A percentile compares a stretch with the other conserved stretches of the same genome.
phyloP scores from a whole-genome alignment of 192 early-diverging fungal species.

The Backusella liffmaniae region DNA sequence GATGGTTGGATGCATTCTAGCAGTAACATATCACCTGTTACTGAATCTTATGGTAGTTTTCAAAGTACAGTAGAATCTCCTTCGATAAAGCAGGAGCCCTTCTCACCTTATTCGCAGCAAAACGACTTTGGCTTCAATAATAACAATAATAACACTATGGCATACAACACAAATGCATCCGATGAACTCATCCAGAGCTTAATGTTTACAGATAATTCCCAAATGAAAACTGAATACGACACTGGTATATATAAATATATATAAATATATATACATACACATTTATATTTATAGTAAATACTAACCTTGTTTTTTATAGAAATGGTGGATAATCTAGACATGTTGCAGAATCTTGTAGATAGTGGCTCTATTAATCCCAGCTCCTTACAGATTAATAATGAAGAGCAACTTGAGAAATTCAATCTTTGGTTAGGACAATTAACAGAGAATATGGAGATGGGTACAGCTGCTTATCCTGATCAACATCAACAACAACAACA shows the following conservation, averaged over 20 bases:
- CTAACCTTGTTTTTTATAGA: neutral
- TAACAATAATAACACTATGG: neutral
- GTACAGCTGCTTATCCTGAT: neutral
- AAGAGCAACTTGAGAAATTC: slow-evolving; percentile 9
- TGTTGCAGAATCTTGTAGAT: slow-evolving; percentile 21
- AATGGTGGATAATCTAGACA: slow-evolving; percentile 18
- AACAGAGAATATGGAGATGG: slow-evolving; percentile 11
- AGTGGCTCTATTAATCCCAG: slow-evolving; percentile 1
- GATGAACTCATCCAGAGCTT: neutral
- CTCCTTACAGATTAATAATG: slow-evolving; percentile 15
- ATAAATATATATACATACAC: too few relatives aligned
- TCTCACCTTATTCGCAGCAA: slow-evolving; percentile 3
- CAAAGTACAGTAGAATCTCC: neutral
- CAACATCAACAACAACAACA: neutral
- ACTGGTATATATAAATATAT: slow-evolving; percentile 13
- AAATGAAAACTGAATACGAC: slow-evolving; percentile 25
- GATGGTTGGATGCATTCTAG: slow-evolving; percentile 9
- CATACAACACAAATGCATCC: neutral
- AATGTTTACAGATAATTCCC: neutral
- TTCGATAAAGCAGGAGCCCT: neutral
- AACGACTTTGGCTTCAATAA: neutral
- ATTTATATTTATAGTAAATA: neutral
- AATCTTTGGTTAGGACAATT: slow-evolving; percentile 27
- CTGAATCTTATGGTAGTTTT: slow-evolving; percentile 7
- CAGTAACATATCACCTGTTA: slow-evolving; percentile 1